phyloP scores from a whole-genome alignment of 1,284 basidiomycete species.

The Hymenochaete sp. region DNA sequence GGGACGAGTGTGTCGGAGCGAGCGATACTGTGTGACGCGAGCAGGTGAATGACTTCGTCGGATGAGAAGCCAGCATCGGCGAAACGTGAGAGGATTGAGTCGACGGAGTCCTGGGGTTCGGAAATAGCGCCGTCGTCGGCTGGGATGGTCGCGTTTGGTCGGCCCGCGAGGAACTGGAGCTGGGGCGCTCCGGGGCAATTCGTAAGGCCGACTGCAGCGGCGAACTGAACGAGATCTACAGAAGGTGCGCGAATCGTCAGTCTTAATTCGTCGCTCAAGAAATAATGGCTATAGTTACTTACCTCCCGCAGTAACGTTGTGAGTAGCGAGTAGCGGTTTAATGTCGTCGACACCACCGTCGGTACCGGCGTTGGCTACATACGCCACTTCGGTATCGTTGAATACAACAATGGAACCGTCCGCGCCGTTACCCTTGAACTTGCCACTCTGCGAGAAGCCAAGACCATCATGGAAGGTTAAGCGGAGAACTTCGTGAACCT shows the following conservation, averaged over 20 bases:
- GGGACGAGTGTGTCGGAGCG: slow-evolving; percentile 19
- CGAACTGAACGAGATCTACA: slow-evolving; percentile 27
- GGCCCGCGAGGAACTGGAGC: slow-evolving; percentile 23
- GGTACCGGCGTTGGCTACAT: slow-evolving; percentile 24
- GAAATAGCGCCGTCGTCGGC: slow-evolving; percentile 24
- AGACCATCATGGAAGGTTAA: slow-evolving; percentile 25
- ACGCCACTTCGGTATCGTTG: slow-evolving; percentile 13
- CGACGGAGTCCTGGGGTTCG: slow-evolving; percentile 24
- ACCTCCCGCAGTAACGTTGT: slow-evolving; percentile 22
- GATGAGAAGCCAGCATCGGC: slow-evolving; percentile 24
- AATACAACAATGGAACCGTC: slow-evolving; percentile 20
- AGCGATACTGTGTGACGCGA: slow-evolving; percentile 20
- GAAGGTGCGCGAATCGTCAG: neutral
- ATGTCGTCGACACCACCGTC: slow-evolving; percentile 24
- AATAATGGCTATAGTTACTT: neutral
- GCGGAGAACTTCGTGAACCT: slow-evolving; percentile 21
- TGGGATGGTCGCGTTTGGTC: slow-evolving; percentile 21
- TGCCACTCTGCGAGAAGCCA: slow-evolving; percentile 19
- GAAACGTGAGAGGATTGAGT: slow-evolving; percentile 24
- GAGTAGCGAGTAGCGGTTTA: slow-evolving; percentile 22
- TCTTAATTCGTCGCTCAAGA: neutral
- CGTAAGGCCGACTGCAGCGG: slow-evolving; percentile 25
- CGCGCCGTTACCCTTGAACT: slow-evolving; percentile 13
- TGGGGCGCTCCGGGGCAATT: slow-evolving; percentile 28
- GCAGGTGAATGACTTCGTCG: slow-evolving; percentile 27